Evolutionary conservation across 2,329 filamentous ascomycete genomes (phyloP).

Genomic region (Exophiala xenobiotica): DNA sequence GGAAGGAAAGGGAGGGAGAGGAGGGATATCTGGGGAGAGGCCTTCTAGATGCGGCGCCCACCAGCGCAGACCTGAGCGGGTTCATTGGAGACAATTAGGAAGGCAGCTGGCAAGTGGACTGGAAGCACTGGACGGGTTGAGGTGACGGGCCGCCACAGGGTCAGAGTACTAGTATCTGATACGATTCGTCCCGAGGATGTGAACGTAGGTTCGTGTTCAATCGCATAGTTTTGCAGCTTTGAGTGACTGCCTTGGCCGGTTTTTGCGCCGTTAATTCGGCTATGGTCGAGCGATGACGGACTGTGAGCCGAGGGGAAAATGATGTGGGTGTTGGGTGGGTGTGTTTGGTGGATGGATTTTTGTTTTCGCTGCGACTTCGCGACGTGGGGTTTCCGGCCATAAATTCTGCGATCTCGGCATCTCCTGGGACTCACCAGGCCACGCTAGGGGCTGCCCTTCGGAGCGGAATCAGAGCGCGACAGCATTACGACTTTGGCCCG

Average conservation of each 20-base stretch:
- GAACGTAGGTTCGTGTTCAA: too few relatives aligned
- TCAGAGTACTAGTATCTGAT: neutral
- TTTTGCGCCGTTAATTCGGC: constrained; percentile 1
- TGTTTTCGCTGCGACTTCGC: too few relatives aligned
- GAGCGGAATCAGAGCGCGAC: neutral
- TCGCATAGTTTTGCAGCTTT: neutral
- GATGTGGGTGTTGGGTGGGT: neutral
- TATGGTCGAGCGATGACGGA: neutral
- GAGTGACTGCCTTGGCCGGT: neutral
- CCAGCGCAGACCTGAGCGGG: constrained; percentile 21
- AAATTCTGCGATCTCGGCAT: neutral
- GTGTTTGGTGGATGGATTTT: neutral
- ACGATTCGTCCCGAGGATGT: constrained; percentile 2
- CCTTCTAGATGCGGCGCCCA: constrained; percentile 23
- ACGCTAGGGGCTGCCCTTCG: too few relatives aligned
- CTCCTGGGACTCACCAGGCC: neutral
- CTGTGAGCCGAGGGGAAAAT: neutral
- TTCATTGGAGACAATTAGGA: constrained; percentile 14
- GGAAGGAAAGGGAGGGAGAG: constrained; percentile 13
- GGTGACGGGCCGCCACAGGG: neutral
- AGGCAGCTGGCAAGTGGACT: constrained; percentile 6
- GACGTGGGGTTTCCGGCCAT: neutral
- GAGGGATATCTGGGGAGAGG: constrained; percentile 10
- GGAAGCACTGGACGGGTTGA: neutral
- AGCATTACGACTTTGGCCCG: too few relatives aligned